Evolutionary conservation across 805 yeast genomes (phyloP).

Genomic region (Saturnispora bothae): DNA sequence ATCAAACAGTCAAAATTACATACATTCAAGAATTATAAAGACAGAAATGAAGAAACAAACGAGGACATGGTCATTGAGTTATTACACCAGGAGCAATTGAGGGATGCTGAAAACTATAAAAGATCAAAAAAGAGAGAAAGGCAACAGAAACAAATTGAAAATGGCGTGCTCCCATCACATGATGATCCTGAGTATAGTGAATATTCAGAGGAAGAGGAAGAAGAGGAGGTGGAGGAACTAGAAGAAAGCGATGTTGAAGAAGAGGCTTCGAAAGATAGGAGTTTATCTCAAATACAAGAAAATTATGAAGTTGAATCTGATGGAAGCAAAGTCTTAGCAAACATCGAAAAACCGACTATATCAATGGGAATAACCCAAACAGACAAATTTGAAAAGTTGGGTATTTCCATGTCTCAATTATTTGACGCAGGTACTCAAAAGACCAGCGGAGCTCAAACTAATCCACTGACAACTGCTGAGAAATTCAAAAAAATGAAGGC

Average conservation of each 20-base stretch:
- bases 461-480: conserved; percentile 8
- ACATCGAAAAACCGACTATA: background rate
- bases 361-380: conserved; percentile 8
- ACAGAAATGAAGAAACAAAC: conserved; percentile 1
- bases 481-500: conserved; percentile 16
- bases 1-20: conserved; percentile 9
- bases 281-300: too few relatives aligned
- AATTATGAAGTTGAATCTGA: conserved; percentile 7
- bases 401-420: conserved; percentile 19
- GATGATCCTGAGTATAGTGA: conserved; percentile 25
- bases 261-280: too few relatives aligned
- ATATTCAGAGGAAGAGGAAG: conserved; percentile 20
- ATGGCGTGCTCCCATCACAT: conserved; percentile 11
- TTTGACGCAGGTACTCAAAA: conserved; percentile 17
- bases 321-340: too few relatives aligned
- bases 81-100: conserved; percentile 11
- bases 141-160: conserved; percentile 12
- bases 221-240: conserved; percentile 18
- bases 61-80: conserved; percentile 11
- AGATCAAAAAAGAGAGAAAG: conserved; percentile 11
- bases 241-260: conserved; percentile 21
- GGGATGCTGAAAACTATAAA: conserved; percentile 7
- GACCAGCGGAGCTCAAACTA: conserved; percentile 1
- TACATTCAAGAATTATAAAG: background rate
- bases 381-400: conserved; percentile 14